These are phyloP conservation scores for Calycina marina DNA, from an alignment of 2,329 filamentous ascomycete species.

Conservation along the genomic window DNA sequence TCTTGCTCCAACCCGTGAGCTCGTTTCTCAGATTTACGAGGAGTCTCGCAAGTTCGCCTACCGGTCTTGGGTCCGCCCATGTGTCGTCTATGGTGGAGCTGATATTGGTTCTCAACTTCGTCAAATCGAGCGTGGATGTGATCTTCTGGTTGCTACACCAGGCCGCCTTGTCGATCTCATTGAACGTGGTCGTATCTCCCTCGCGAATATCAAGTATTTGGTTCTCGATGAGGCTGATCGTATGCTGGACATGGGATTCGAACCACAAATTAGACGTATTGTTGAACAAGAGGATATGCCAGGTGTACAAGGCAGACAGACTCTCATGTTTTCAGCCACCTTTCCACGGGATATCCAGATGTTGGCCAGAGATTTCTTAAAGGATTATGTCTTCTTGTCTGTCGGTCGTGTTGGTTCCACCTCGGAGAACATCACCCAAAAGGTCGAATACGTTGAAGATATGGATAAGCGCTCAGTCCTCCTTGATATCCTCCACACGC, in stretches of 20 bases:
- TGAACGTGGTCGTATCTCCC: constrained; percentile 93
- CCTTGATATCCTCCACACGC: constrained; percentile 91
- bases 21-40: constrained; percentile 97
- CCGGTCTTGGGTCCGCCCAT: constrained; percentile 96
- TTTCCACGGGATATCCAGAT: constrained; percentile 99
- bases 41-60: constrained; percentile 97
- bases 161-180: constrained; percentile 96
- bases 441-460: constrained; percentile 96
- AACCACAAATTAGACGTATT: constrained; percentile 97
- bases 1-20: constrained; percentile 89
- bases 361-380: constrained; percentile 95
- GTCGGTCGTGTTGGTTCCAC: constrained; percentile 97
- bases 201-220: constrained; percentile 97
- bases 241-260: constrained; percentile 99
- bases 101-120: constrained; percentile 97
- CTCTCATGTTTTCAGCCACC: constrained; percentile 99
- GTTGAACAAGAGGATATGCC: constrained; percentile 99
- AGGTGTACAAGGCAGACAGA: constrained; percentile 67
- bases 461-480: constrained; percentile 95
- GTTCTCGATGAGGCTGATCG: constrained; percentile 98
- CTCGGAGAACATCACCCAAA: constrained; percentile 99
- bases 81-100: constrained; percentile 97
- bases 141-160: constrained; percentile 91
- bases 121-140: constrained; percentile 93
- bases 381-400: constrained; percentile 98